These are phyloP conservation scores for Coemansia sp. DNA, from an alignment of 371 early-diverging fungal species.

Conservation along the genomic window DNA sequence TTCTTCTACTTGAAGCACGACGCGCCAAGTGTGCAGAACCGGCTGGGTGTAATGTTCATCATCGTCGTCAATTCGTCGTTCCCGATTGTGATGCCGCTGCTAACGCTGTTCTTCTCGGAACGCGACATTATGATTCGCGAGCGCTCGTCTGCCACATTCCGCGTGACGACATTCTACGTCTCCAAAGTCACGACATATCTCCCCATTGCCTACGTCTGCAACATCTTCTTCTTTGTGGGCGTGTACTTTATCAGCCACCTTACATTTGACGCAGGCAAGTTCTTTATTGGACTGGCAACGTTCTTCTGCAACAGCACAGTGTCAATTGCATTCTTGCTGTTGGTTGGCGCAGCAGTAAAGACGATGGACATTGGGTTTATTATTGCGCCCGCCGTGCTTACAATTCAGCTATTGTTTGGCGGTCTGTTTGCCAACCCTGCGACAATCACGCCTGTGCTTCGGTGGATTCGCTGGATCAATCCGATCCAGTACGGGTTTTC, in stretches of 20 bases:
- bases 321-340: slow-evolving; percentile 36
- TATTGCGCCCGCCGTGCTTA: slow-evolving; percentile 48
- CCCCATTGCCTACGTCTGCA: slow-evolving; percentile 36
- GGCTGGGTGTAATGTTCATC: slow-evolving; percentile 48
- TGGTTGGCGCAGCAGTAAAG: slow-evolving; percentile 46
- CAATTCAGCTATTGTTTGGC: slow-evolving; percentile 55
- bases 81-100: slow-evolving; percentile 42
- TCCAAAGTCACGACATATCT: slow-evolving; percentile 42
- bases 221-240: slow-evolving; percentile 38
- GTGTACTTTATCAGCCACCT: slow-evolving; percentile 50
- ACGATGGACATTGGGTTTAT: slow-evolving; percentile 53
- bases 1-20: slow-evolving; percentile 47
- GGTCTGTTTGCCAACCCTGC: slow-evolving; percentile 50
- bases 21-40: slow-evolving; percentile 41
- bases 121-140: slow-evolving; percentile 51
- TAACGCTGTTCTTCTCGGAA: slow-evolving; percentile 43
- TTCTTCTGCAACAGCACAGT: slow-evolving; percentile 34
- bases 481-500: slow-evolving; percentile 48
- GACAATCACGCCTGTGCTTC: slow-evolving; percentile 46
- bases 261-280: slow-evolving; percentile 45
- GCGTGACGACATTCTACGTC: slow-evolving; percentile 46
- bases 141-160: slow-evolving; percentile 50
- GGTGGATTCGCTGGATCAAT: slow-evolving; percentile 55
- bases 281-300: slow-evolving; percentile 43
- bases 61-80: slow-evolving; percentile 40